These are phyloP conservation scores for Thalassiosira ordinaria DNA, from an alignment of 352 stramenopile species.

Conservation along the genomic window DNA sequence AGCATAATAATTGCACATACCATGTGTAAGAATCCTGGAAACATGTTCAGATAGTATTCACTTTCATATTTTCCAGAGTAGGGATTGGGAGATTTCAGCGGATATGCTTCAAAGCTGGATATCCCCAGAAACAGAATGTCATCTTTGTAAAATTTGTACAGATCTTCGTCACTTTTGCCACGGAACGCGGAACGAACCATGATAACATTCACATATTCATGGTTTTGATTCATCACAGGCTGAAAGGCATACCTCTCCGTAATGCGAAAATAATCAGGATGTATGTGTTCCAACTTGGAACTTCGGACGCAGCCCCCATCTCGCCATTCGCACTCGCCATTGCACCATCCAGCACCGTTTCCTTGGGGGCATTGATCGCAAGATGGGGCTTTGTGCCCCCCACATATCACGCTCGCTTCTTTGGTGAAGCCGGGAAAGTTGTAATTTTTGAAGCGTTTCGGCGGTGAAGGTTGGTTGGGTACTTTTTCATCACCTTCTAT, in stretches of 20 bases:
- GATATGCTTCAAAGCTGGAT: constrained; percentile 54
- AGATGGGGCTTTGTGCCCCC: constrained; percentile 43
- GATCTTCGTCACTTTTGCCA: constrained; percentile 34
- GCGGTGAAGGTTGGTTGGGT: no score
- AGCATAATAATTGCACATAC: no score
- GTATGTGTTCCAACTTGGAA: constrained; percentile 38
- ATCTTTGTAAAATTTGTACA: constrained; percentile 59
- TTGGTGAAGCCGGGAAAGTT: constrained; percentile 42
- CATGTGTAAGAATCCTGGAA: constrained; percentile 62
- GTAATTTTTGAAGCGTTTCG: no score
- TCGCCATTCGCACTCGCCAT: constrained; percentile 55
- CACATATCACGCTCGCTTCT: constrained; percentile 26
- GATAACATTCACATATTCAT: constrained; percentile 54
- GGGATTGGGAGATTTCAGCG: constrained; percentile 54
- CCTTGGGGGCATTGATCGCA: constrained; percentile 54
- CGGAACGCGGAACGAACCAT: constrained; percentile 50
- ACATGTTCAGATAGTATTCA: constrained; percentile 56
- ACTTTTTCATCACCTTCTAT: constrained; percentile 15
- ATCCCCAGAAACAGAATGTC: constrained; percentile 61
- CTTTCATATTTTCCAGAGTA: constrained; percentile 37
- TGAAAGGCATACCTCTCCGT: constrained; percentile 54
- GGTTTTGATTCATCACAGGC: constrained; percentile 43
- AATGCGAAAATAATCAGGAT: constrained; percentile 56
- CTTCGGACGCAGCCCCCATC: constrained; percentile 22
- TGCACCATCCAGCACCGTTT: constrained; percentile 53